Evolutionary conservation across 2,329 filamentous ascomycete species (phyloP).

Genomic region (Fusarium haematococcum): DNA sequence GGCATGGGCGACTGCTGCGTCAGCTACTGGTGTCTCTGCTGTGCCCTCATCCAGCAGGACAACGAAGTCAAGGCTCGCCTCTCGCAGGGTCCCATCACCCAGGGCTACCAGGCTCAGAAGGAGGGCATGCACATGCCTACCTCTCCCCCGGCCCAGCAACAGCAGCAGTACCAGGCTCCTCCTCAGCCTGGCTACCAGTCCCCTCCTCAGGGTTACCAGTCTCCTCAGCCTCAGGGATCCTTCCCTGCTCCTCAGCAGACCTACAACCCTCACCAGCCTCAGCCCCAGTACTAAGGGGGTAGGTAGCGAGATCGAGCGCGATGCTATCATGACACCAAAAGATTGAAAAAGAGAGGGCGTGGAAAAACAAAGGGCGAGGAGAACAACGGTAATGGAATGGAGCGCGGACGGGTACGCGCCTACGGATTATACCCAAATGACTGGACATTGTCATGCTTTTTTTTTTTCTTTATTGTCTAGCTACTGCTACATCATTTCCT

Average conservation of each 20-base stretch:
- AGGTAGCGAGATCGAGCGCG: neutral
- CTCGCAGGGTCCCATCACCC: slow-evolving; percentile 44
- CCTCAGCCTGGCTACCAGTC: slow-evolving; percentile 31
- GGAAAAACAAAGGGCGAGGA: neutral
- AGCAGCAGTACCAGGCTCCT: slow-evolving; percentile 20
- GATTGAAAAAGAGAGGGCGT: neutral
- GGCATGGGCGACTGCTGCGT: slow-evolving; percentile 62
- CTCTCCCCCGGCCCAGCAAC: slow-evolving; percentile 32
- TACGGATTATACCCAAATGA: slow-evolving; percentile 43
- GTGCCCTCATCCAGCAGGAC: slow-evolving; percentile 68
- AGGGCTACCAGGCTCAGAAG: slow-evolving; percentile 53
- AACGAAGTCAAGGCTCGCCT: slow-evolving; percentile 60
- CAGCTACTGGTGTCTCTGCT: slow-evolving; percentile 68
- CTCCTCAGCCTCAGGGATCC: slow-evolving; percentile 38
- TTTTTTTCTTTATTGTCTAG: neutral
- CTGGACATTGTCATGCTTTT: slow-evolving; percentile 28
- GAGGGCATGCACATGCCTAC: slow-evolving; percentile 53
- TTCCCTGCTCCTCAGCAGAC: slow-evolving; percentile 39
- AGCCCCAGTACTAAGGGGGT: slow-evolving; percentile 36
- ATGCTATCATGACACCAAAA: slow-evolving; percentile 15
- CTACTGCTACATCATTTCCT: neutral
- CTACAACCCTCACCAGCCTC: slow-evolving; percentile 42
- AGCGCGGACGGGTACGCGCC: slow-evolving; percentile 28
- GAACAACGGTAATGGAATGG: slow-evolving; percentile 1
- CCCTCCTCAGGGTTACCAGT: slow-evolving; percentile 33